Conservation (phyloP, 805 yeast species). For the Wickerhamiella sergipiensis region DNA sequence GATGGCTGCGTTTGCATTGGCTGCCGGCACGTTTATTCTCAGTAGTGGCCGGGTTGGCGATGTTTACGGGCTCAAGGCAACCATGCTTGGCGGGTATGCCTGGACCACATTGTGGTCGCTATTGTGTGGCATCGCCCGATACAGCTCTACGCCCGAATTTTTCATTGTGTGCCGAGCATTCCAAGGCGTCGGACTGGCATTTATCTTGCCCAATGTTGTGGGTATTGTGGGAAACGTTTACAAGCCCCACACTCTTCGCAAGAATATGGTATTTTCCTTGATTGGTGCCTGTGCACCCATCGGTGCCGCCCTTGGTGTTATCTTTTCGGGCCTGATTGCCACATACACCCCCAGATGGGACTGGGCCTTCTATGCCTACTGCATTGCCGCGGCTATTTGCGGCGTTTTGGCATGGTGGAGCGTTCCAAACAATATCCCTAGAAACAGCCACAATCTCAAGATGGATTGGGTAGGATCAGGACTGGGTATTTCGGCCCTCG, state of each 20-base stretch:
- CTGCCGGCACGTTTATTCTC: constrained; percentile 60
- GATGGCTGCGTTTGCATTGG: constrained; percentile 56
- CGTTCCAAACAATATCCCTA: constrained; percentile 13
- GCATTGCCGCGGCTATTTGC: constrained; percentile 20
- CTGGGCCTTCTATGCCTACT: constrained; percentile 32
- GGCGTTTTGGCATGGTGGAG: constrained; percentile 8
- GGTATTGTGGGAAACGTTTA: constrained; percentile 36
- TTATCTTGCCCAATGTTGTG: constrained; percentile 45
- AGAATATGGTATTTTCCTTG: constrained; percentile 41
- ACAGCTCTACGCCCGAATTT: constrained; percentile 22
- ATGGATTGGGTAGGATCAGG: constrained; percentile 42
- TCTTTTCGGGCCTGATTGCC: constrained; percentile 25
- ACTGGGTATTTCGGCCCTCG: constrained; percentile 45
- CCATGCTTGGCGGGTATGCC: constrained; percentile 40
- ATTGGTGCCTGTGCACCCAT: constrained; percentile 52
- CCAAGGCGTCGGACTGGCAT: constrained; percentile 53
- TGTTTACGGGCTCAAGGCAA: constrained; percentile 45
- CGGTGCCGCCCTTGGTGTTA: constrained; percentile 45
- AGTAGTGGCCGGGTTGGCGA: constrained; percentile 63
- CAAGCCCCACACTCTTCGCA: constrained; percentile 22
- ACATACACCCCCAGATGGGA: constrained; percentile 14
- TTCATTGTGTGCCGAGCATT: constrained; percentile 38
- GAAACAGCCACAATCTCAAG: constrained; percentile 21
- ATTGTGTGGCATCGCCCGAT: constrained; percentile 46
- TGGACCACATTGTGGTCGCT: constrained; percentile 46